Evolutionary conservation across 2,329 filamentous ascomycete genomes (phyloP).

Genomic region (Colletotrichum scovillei): DNA sequence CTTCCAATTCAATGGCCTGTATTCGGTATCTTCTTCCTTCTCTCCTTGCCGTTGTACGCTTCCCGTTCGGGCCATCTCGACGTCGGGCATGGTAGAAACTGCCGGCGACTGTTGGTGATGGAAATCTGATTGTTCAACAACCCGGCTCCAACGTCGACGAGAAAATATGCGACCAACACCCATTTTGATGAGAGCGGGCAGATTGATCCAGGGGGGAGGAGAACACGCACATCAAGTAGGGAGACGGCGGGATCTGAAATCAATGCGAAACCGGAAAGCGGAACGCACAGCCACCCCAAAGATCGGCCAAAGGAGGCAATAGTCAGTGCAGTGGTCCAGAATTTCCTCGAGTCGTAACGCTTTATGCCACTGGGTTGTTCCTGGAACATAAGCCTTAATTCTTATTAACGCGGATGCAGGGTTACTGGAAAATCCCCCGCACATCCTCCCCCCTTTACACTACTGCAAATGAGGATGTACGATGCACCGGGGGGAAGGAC

Average conservation of each 20-base stretch:
- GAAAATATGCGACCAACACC: constrained; percentile 7
- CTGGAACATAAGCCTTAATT: neutral
- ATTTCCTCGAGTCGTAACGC: neutral
- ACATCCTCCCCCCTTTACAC: neutral
- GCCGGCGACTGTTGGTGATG: constrained; percentile 7
- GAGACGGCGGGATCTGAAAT: constrained; percentile 35
- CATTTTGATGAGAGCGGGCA: constrained; percentile 20
- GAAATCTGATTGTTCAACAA: neutral
- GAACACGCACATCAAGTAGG: constrained; percentile 1
- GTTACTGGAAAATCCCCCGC: constrained; percentile 28
- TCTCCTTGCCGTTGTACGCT: neutral
- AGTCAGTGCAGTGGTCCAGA: constrained; percentile 6
- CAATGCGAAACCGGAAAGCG: constrained; percentile 36
- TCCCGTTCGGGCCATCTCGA: constrained; percentile 30
- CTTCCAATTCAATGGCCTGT: constrained; percentile 48
- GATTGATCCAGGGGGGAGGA: neutral
- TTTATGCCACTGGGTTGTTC: neutral
- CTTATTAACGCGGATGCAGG: neutral
- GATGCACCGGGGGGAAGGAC: neutral
- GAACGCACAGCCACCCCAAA: constrained; percentile 33
- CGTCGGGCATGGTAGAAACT: constrained; percentile 24
- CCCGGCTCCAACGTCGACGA: neutral
- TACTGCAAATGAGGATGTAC: neutral
- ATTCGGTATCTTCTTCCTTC: constrained; percentile 44
- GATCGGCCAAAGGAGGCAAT: constrained; percentile 27